Evolutionary conservation across 2,329 filamentous ascomycete species (phyloP), one percentile per base, ranked within the genome.

Genomic region (Diplodia scrobiculata): DNA sequence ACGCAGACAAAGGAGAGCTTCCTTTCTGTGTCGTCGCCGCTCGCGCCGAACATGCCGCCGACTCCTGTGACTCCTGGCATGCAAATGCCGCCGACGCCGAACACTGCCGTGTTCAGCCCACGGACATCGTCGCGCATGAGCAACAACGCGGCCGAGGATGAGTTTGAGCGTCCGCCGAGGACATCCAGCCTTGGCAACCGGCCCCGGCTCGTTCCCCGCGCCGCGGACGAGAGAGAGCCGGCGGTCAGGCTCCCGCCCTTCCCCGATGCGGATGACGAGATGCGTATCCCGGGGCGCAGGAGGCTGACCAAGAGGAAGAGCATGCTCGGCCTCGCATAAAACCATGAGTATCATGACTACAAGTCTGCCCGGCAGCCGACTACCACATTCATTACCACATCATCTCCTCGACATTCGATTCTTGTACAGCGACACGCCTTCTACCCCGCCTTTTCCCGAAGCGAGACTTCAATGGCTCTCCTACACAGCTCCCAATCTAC

Each of bases 301-400:
- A 70, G 69, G 45, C 48, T 78, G 36, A 72, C 71, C 50, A 77
- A 77, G 71, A 71, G 76, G 52, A 77, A 76, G 68, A 77, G 75
- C 45, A 67, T 77, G 29, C 76, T 78, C 74, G 75, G 76, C 27
- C n/a, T 62, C 41, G 58, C 58, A 4, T 62, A 62, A 50, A 41
- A 60, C 41, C 14, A 60, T 32, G 41, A 47, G 1, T 21, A 29
- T 25, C 38, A 60, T 48, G 53, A 58, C n/a, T n/a, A 41, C 19
- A n/a, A 29, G 34, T 58, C 53, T 27, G 36, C 53, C 53, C 17
- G 25, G 38, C 27, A 60, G 58, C 58, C 45, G 45, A 50, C 36
- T n/a, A 62, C 45, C 41, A 50, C 58, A 17, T 25, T 47, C 58
- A 27, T 50, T 62, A 45, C 17, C 41, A 45, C 41, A 17, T 19